Conservation (phyloP, 2,329 filamentous ascomycete species). For the Aureobasidium sp. region DNA sequence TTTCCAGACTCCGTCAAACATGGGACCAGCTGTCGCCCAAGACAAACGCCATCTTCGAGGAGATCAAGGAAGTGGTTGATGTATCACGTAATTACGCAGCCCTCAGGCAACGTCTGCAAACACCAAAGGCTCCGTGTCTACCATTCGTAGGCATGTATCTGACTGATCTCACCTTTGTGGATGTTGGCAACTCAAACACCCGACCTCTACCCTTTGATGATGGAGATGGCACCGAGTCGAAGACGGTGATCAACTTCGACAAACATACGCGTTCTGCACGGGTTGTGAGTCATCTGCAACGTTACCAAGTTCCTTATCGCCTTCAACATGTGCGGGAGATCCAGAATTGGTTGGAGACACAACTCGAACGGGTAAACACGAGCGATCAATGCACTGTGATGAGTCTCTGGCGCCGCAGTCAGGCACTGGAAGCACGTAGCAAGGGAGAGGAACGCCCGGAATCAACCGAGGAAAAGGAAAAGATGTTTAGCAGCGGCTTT, state of each 20-base stretch:
- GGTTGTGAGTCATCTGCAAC: constrained; percentile 90
- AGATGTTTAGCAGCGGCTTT: neutral
- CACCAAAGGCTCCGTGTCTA: constrained; percentile 75
- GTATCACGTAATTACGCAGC: constrained; percentile 85
- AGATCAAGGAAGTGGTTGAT: constrained; percentile 74
- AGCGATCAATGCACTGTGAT: constrained; percentile 55
- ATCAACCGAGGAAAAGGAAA: neutral
- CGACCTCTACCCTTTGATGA: constrained; percentile 59
- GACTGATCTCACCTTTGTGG: constrained; percentile 91
- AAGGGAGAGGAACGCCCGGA: neutral
- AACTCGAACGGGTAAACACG: constrained; percentile 67
- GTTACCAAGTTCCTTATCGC: constrained; percentile 89
- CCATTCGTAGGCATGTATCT: constrained; percentile 95
- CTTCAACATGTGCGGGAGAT: constrained; percentile 76
- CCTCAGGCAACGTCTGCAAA: constrained; percentile 72
- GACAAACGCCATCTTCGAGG: constrained; percentile 70
- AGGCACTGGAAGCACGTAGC: constrained; percentile 64
- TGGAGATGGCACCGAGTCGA: constrained; percentile 51
- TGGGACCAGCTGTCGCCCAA: constrained; percentile 85
- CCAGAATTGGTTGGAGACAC: constrained; percentile 83
- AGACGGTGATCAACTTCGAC: constrained; percentile 92
- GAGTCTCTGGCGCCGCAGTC: constrained; percentile 71
- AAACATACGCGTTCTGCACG: constrained; percentile 92
- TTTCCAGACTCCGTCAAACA: constrained; percentile 77
- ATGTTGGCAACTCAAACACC: constrained; percentile 83